These are phyloP conservation scores for Haplosporangium sp. DNA, from an alignment of 371 early-diverging fungal species.

Conservation along the genomic window DNA sequence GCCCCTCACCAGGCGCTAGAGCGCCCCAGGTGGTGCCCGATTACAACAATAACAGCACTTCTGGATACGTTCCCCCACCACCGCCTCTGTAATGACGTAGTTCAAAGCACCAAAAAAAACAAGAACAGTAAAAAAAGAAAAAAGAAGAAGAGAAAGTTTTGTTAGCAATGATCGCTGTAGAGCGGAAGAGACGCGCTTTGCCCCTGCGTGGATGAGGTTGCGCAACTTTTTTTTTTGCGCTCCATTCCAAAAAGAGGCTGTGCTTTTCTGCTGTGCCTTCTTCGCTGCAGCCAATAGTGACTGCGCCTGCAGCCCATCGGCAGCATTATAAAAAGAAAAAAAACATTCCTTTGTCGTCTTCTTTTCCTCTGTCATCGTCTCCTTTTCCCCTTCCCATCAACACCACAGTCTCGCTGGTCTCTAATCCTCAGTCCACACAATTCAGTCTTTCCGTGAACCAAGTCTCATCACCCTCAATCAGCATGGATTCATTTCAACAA, in stretches of 20 bases:
- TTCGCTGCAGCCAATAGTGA: background rate
- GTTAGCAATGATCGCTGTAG: too few species aligned
- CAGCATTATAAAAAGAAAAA: too few species aligned
- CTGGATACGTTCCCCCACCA: slow-evolving; percentile 16
- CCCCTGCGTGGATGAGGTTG: background rate
- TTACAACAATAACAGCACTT: slow-evolving; percentile 3
- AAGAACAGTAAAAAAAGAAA: background rate
- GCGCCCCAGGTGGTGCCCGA: slow-evolving; percentile 39
- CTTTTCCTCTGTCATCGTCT: background rate
- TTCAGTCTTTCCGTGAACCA: background rate
- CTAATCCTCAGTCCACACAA: background rate
- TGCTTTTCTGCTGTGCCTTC: too few species aligned
- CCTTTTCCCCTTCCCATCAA: background rate
- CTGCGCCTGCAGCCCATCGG: too few species aligned
- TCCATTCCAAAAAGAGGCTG: too few species aligned
- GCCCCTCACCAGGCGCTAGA: slow-evolving; percentile 29
- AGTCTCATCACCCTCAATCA: background rate
- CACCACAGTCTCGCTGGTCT: background rate
- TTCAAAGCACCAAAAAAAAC: background rate
- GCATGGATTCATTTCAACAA: slow-evolving; percentile 34
- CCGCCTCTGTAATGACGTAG: slow-evolving; percentile 9
- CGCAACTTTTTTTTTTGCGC: too few species aligned
- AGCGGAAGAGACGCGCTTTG: background rate
- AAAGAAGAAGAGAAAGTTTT: too few species aligned
- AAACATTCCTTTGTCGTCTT: background rate